phyloP scores from a whole-genome alignment of 164 flowering plant genomes.

The Dillenia suffruticosa region DNA sequence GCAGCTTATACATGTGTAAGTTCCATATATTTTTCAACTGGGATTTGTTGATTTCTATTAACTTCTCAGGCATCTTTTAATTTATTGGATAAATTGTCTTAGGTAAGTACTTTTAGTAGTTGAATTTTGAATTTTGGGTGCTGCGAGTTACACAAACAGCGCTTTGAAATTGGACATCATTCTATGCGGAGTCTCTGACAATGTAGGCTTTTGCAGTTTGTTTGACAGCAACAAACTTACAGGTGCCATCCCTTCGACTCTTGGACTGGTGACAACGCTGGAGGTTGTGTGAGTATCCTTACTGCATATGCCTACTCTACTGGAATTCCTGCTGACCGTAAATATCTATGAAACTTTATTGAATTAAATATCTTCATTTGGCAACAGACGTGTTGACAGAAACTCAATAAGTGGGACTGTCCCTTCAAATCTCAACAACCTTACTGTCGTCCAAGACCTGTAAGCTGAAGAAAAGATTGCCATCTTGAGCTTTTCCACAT shows the following conservation, averaged over 20 bases:
- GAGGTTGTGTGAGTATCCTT: conserved; percentile 25
- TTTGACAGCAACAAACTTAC: conserved; percentile 24
- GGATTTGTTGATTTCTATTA: neutral
- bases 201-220: conserved; percentile 11
- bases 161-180: too few species aligned
- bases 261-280: conserved; percentile 21
- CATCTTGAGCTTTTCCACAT: neutral
- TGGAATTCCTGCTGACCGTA: neutral
- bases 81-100: too few species aligned
- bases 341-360: too few species aligned
- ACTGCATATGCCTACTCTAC: neutral
- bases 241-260: conserved; percentile 23
- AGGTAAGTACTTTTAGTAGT: too few species aligned
- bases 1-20: conserved; percentile 38
- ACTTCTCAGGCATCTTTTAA: too few species aligned
- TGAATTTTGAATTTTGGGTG: too few species aligned
- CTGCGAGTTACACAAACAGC: too few species aligned
- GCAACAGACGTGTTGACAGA: conserved; percentile 53
- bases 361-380: too few species aligned
- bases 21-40: neutral
- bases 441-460: conserved; percentile 37
- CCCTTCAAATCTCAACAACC: conserved; percentile 48
- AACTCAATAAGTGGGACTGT: conserved; percentile 38
- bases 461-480: conserved; percentile 21
- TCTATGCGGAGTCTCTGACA: too few species aligned